These are phyloP conservation scores for Acacia melanoxylon DNA, from an alignment of 306 rosid species.

Conservation along the genomic window DNA sequence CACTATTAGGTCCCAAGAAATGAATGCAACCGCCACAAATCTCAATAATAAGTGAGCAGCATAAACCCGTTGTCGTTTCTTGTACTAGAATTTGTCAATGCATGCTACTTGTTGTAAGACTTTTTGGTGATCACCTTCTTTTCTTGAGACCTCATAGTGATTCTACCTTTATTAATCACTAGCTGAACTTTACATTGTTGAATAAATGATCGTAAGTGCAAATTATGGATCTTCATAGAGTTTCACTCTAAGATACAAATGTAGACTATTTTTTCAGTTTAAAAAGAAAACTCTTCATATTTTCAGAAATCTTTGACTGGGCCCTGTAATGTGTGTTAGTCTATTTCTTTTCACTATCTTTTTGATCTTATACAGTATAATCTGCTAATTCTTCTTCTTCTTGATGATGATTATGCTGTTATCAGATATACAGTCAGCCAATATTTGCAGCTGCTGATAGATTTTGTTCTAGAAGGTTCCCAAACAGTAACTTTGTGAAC, in stretches of 20 bases:
- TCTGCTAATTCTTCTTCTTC: not conserved
- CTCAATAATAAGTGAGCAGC: too few relatives aligned
- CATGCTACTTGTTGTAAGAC: too few relatives aligned
- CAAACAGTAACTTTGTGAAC: slow-evolving; percentile 59
- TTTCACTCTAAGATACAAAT: not conserved
- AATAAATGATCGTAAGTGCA: not conserved
- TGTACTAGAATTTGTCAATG: too few relatives aligned
- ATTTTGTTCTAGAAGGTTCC: slow-evolving; percentile 59
- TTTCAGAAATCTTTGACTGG: not conserved
- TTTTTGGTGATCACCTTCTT: too few relatives aligned
- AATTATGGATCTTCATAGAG: not conserved
- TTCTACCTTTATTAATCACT: not conserved
- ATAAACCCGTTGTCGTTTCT: too few relatives aligned
- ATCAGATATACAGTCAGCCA: slow-evolving; percentile 71
- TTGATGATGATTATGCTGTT: not conserved
- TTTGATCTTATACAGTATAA: not conserved
- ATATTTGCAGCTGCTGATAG: slow-evolving; percentile 57
- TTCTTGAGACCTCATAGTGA: not conserved
- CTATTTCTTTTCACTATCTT: not conserved
- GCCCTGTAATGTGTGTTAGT: not conserved
- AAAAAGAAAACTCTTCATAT: not conserved
- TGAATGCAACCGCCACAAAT: too few relatives aligned
- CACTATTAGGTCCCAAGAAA: too few relatives aligned
- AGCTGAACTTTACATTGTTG: not conserved
- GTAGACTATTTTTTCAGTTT: not conserved